These are phyloP conservation scores for Liriodendron chinense DNA, from an alignment of 164 flowering plant species.

Conservation along the genomic window DNA sequence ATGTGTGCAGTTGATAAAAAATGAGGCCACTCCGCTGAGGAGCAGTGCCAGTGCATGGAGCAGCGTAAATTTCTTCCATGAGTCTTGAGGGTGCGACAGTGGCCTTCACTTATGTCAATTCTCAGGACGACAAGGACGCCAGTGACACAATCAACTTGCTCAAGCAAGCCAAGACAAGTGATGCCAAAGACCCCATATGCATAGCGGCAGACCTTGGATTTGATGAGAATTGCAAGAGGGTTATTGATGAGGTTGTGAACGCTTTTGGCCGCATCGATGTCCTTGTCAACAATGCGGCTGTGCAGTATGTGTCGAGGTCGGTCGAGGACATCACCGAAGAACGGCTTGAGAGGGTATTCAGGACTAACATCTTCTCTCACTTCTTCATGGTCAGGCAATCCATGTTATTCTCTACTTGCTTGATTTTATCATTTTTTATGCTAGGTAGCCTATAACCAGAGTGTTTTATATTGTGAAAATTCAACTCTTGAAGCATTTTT, in stretches of 20 bases:
- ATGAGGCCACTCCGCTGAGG: too few relatives aligned
- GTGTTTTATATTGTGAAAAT: too few relatives aligned
- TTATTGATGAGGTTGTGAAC: constrained; percentile 51
- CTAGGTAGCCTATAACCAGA: too few relatives aligned
- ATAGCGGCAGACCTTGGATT: constrained; percentile 55
- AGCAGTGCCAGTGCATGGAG: too few relatives aligned
- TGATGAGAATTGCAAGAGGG: constrained; percentile 56
- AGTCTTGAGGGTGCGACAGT: constrained; percentile 70
- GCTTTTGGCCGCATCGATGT: constrained; percentile 55
- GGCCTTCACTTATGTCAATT: constrained; percentile 74
- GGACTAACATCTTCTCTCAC: constrained; percentile 54
- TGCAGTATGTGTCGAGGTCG: constrained; percentile 38
- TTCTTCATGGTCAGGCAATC: constrained; percentile 48
- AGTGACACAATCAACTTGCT: constrained; percentile 51
- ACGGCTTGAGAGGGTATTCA: constrained; percentile 53
- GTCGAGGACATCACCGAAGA: constrained; percentile 50
- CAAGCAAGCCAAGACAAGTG: constrained; percentile 28
- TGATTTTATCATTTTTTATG: too few relatives aligned
- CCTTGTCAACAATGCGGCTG: constrained; percentile 61
- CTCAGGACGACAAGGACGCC: constrained; percentile 73
- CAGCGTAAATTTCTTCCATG: too few relatives aligned
- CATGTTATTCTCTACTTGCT: too few relatives aligned
- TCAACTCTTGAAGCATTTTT: too few relatives aligned
- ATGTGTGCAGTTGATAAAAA: too few relatives aligned
- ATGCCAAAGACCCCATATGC: constrained; percentile 57